These are phyloP conservation scores for Colletotrichum sp. DNA, from an alignment of 2,329 filamentous ascomycete genomes.

Conservation along the genomic window DNA sequence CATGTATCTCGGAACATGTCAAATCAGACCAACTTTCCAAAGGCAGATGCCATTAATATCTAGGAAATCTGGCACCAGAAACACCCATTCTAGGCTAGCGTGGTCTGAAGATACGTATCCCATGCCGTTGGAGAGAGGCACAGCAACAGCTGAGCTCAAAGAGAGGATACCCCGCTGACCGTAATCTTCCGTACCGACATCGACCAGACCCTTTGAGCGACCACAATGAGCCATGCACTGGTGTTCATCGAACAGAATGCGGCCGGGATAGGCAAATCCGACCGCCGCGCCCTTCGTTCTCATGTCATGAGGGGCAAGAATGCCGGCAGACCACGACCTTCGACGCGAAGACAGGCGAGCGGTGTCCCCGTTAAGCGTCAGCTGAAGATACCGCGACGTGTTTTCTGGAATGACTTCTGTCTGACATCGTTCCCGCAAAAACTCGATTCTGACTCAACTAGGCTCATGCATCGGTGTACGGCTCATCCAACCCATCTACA, in stretches of 20 bases:
- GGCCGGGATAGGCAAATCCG: neutral
- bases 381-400: constrained; percentile 1
- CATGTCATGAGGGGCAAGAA: constrained; percentile 8
- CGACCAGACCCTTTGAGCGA: neutral
- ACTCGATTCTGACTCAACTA: neutral
- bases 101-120: neutral
- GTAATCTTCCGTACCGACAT: neutral
- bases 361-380: neutral
- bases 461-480: neutral
- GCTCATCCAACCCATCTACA: neutral
- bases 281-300: neutral
- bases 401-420: constrained; percentile 2
- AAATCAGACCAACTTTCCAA: neutral
- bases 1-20: neutral
- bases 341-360: neutral
- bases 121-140: neutral
- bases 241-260: neutral
- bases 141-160: neutral
- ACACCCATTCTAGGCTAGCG: neutral
- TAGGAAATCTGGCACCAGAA: neutral
- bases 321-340: neutral
- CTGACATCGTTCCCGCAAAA: neutral
- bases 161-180: neutral
- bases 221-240: neutral
- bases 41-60: neutral